Conservation (phyloP, 441 rosid species). For the Lepidium campestre region DNA sequence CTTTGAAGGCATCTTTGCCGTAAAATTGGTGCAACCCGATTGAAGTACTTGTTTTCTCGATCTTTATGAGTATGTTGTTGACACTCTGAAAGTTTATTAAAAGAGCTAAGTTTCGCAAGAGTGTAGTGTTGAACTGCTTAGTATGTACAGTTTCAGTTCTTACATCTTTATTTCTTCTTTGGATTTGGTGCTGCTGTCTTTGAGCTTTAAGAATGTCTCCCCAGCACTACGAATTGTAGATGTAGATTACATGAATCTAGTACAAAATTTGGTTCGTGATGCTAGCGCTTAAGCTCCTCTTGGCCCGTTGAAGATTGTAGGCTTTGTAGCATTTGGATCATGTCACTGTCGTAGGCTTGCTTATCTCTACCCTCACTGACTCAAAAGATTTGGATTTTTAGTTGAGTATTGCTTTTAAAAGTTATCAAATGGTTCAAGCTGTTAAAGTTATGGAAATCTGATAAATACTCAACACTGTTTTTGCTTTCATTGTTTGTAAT, state of each 20-base stretch:
- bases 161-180: not conserved
- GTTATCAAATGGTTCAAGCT: not conserved
- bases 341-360: not conserved
- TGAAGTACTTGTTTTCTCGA: not conserved
- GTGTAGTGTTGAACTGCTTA: not conserved
- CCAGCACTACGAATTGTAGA: not conserved
- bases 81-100: not conserved
- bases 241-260: not conserved
- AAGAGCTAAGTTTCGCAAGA: not conserved
- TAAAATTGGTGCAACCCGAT: not conserved
- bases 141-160: not conserved
- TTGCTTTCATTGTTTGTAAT: constrained; percentile 6
- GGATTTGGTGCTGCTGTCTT: not conserved
- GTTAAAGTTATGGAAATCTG: not conserved
- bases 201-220: not conserved
- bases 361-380: not conserved
- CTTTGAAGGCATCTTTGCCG: not conserved
- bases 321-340: not conserved
- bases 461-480: not conserved
- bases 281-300: not conserved
- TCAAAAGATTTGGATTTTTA: not conserved
- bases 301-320: not conserved
- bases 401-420: not conserved
- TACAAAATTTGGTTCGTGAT: not conserved
- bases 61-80: not conserved